Base-by-base conservation (phyloP, 352 stramenopile genomes). In the Thalassiosira tumida region DNA sequence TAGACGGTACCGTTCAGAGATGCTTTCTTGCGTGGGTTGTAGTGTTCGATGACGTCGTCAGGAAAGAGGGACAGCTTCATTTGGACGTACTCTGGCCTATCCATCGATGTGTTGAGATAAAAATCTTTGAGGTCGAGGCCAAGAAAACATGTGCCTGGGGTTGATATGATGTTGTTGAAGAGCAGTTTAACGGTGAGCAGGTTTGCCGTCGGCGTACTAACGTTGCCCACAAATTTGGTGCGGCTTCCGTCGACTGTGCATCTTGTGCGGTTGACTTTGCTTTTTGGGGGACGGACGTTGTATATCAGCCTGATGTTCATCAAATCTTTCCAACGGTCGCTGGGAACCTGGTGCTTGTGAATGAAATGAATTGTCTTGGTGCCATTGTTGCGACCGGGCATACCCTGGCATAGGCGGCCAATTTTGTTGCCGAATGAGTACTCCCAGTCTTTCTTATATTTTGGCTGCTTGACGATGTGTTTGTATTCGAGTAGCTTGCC, bases 121-220 rank as follows among this genome's bases (percentile, higher is more conserved):
- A 77, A 77, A 59, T 75, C 37, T 26, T 91, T 95, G 2, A 95
- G 40, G 47, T 95, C 86, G 2, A 77, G n/a, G 0, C 33, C 75
- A n/a, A 92, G 62, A 41, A 88, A 88, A 29, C 74, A 79, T 51
- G 86, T 72, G 1, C 26, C 31, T 47, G 33, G 2, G 5, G 80
- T 91, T 6, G 41, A 79, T 2, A 92, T 14, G 47, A 87, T 40
- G 62, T 65, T 89, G 67, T 91, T 93, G 70, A 90, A 35, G 17
- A 86, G 33, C 5, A 86, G 29, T 77, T 93, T 93, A 10, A 81
- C 37, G 0, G 50, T 84, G 33, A 38, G 72, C 76, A 43, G 75
- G 37, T 38, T 43, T 33, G 33, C 79, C 41, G 67, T 93, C 81
- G 89, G 85, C 65, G 74, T 83, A 40, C 7, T 77, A 69, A 6